Conservation (phyloP, 1,284 basidiomycete species). For the Earliella scabrosa region DNA sequence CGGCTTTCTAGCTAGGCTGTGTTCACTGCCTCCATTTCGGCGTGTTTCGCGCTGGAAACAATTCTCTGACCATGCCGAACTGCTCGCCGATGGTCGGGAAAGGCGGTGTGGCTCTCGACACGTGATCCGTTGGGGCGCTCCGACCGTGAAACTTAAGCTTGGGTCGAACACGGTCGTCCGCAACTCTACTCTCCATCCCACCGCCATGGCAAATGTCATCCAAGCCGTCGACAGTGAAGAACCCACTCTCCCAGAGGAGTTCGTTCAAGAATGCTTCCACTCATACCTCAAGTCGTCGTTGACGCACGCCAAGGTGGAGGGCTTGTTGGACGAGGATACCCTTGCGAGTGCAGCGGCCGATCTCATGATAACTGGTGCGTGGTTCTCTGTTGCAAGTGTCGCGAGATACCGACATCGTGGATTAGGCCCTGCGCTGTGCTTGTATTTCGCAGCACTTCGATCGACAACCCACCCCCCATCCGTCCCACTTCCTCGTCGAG, state of each 20-base stretch:
- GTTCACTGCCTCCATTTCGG: too few relatives aligned
- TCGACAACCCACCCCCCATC: conserved; percentile 66
- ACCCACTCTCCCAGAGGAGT: conserved; percentile 54
- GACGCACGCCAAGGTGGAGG: conserved; percentile 74
- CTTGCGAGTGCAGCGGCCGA: conserved; percentile 78
- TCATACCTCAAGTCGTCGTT: conserved; percentile 78
- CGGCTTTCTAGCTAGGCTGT: too few relatives aligned
- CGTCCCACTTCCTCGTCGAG: conserved; percentile 55
- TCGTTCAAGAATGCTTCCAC: conserved; percentile 78
- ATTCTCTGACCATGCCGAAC: too few relatives aligned
- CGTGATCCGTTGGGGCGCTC: background rate
- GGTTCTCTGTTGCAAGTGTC: background rate
- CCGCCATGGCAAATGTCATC: conserved; percentile 16
- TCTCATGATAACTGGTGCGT: conserved; percentile 78
- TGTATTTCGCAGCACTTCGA: conserved; percentile 72
- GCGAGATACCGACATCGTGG: background rate
- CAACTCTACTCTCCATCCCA: background rate
- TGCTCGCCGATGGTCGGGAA: too few relatives aligned
- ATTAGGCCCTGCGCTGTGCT: conserved; percentile 64
- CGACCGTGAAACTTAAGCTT: background rate
- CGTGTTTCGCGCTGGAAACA: too few relatives aligned
- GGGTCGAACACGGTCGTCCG: background rate
- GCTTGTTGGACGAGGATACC: conserved; percentile 68
- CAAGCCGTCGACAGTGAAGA: conserved; percentile 19
- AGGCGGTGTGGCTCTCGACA: too few relatives aligned